Evolutionary conservation across 169 alveolate genomes (phyloP), one percentile per base, ranked within the genome.

Genomic region (Amoebophrya sp.): DNA sequence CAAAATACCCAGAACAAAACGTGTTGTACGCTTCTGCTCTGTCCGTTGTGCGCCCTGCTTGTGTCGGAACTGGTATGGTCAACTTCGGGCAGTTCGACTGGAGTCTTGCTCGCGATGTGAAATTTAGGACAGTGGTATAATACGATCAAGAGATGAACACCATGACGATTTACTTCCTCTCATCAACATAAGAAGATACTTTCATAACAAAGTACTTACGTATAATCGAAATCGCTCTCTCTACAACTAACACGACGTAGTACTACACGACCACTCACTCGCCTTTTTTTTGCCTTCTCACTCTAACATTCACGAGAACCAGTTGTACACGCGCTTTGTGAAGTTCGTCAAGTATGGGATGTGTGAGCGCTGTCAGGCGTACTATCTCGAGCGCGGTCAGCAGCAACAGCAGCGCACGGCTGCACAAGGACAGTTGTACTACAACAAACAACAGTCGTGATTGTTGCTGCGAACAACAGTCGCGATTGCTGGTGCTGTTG

Each of bases 31-130:
- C 39, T 29, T 0, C n/a, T 1, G 83, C 83, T 1, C 83, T 65
- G 38, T 36, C 18, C 33, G 83, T 36, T 6, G 83, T 65, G 33
- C 83, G 83, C 2, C 83, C 83, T 1, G 83, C 83, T 36, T 65
- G 83, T 26, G 33, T 65, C 26, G 83, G 83, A 26, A 65, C 18
- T 26, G 83, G 83, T 26, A 6, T 6, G 1, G 83, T 65, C 36
- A 65, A 65, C 83, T 65, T 65, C 83, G 83, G 38, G 83, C 83
- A 65, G 83, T 65, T 65, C 33, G 83, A 65, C 83, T 65, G n/a
- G 3, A 36, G 83, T 6, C 26, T 65, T 1, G 2, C 83, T 6
- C 12, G 83, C 36, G 83, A 65, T 36, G 83, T 36, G n/a, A 65
- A 65, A 18, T 65, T 65, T 26, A n/a, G n/a, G n/a, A n/a, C n/a